Percentiles rank a stretch among this genome's conserved stretches.
Conservation (phyloP, 31 red algal species). For the Asparagopsis taxiformis region DNA sequence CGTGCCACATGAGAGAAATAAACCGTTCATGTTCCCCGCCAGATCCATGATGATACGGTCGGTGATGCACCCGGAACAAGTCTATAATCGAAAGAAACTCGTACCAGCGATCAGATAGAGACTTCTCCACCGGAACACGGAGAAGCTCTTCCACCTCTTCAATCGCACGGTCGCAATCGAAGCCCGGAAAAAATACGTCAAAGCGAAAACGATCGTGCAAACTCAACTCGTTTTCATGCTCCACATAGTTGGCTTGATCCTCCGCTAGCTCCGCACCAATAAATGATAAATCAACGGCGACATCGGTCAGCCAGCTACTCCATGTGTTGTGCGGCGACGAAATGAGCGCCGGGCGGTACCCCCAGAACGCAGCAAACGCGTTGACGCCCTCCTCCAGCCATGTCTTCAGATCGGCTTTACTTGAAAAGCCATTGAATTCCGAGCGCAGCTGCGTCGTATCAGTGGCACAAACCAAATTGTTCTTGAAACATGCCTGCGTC, state of each 20-base stretch:
- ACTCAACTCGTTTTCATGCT: constrained; percentile 28
- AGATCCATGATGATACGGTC: constrained; percentile 11
- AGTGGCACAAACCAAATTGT: constrained; percentile 42
- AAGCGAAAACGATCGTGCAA: constrained; percentile 73
- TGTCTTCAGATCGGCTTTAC: constrained; percentile 8
- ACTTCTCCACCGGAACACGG: constrained; percentile 24
- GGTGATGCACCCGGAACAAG: constrained; percentile 25
- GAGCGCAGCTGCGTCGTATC: constrained; percentile 28
- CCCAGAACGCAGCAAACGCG: constrained; percentile 65
- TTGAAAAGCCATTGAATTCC: constrained; percentile 50
- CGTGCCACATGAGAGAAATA: constrained; percentile 78
- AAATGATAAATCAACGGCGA: constrained; percentile 35
- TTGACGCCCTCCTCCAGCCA: constrained; percentile 67
- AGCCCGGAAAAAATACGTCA: constrained; percentile 72
- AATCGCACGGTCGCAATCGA: constrained; percentile 44
- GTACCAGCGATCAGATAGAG: constrained; percentile 24
- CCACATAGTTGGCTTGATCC: constrained; percentile 39
- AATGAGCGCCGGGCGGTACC: constrained; percentile 57
- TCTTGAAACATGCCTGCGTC: constrained; percentile 58
- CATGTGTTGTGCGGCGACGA: constrained; percentile 82
- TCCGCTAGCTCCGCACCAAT: constrained; percentile 71
- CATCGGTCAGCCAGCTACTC: constrained; percentile 55
- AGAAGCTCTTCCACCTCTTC: constrained; percentile 32
- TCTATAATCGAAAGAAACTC: constrained; percentile 27
- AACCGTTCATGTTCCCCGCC: constrained; percentile 46